phyloP scores from a whole-genome alignment of 2,329 filamentous ascomycete species.

The Epichloe uncinata region DNA sequence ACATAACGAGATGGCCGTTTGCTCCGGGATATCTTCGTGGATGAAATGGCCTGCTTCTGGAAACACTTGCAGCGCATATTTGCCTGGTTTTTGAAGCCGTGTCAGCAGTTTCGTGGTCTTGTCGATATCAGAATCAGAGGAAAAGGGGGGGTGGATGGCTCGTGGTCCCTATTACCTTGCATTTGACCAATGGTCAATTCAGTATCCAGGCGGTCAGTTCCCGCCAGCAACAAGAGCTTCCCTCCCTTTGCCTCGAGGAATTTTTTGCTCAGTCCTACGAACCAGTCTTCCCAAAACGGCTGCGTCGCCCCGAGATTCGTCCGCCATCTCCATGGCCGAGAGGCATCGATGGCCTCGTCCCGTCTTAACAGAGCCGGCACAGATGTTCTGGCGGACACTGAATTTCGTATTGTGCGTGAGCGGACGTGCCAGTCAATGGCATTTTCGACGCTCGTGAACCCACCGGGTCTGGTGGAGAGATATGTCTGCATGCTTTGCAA shows the following conservation, averaged over 20 bases:
- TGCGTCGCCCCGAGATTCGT: constrained; percentile 76
- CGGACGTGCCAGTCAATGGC: constrained; percentile 92
- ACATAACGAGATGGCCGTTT: constrained; percentile 69
- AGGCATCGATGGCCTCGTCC: constrained; percentile 23
- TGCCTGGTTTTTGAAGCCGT: constrained; percentile 36
- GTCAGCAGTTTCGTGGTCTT: constrained; percentile 4
- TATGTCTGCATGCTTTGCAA: constrained; percentile 90
- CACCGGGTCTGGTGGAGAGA: constrained; percentile 63
- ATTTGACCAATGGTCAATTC: constrained; percentile 93
- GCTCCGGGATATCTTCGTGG: constrained; percentile 87
- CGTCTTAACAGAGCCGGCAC: constrained; percentile 65
- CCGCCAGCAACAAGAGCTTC: constrained; percentile 73
- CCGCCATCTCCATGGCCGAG: constrained; percentile 62
- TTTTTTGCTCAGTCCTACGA: constrained; percentile 73
- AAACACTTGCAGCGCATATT: constrained; percentile 91
- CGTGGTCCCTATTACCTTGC: constrained; percentile 49
- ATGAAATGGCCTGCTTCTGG: constrained; percentile 94
- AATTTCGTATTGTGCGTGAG: constrained; percentile 74
- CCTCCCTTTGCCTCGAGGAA: constrained; percentile 72
- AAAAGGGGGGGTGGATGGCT: background rate
- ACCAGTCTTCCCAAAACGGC: constrained; percentile 92
- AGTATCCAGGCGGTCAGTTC: constrained; percentile 80
- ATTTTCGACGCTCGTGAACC: constrained; percentile 63
- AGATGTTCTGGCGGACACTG: constrained; percentile 69
- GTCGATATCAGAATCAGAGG: background rate